Conservation (phyloP, 179 eudicot genomes). For the Monotropa hypopitys region DNA sequence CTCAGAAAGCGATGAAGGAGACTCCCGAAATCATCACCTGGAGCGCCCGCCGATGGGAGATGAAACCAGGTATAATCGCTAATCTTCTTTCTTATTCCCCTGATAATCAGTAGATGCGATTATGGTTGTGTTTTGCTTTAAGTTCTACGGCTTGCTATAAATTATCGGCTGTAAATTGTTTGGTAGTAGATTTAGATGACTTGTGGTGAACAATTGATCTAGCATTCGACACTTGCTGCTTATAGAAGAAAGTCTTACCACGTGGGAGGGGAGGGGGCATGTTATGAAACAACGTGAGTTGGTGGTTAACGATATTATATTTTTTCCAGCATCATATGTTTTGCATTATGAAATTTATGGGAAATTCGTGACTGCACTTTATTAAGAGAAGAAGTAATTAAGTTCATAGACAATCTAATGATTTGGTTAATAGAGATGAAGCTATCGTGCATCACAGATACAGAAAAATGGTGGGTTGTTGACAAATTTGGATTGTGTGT, state of each 20-base stretch:
- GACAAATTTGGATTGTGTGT: background rate
- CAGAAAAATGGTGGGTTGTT: background rate
- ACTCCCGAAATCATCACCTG: constrained; percentile 24
- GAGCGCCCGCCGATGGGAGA: constrained; percentile 35
- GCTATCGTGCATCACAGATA: background rate
- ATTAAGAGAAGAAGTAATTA: background rate
- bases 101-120: background rate
- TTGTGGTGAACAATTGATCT: no score
- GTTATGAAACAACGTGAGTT: background rate
- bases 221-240: no score
- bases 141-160: background rate
- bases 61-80: constrained; percentile 32
- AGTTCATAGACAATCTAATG: background rate
- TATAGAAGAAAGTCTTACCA: background rate
- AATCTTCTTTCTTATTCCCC: background rate
- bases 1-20: constrained; percentile 37
- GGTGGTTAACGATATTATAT: background rate
- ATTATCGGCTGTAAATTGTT: background rate
- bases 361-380: background rate
- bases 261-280: background rate
- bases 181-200: background rate
- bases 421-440: background rate
- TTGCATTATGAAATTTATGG: background rate
- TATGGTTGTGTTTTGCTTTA: background rate
- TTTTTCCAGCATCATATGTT: background rate